Percentiles rank a stretch among this genome's conserved stretches.
Evolutionary conservation across 768 basidiomycete species (phyloP).

Genomic region (Trametes cingulata): DNA sequence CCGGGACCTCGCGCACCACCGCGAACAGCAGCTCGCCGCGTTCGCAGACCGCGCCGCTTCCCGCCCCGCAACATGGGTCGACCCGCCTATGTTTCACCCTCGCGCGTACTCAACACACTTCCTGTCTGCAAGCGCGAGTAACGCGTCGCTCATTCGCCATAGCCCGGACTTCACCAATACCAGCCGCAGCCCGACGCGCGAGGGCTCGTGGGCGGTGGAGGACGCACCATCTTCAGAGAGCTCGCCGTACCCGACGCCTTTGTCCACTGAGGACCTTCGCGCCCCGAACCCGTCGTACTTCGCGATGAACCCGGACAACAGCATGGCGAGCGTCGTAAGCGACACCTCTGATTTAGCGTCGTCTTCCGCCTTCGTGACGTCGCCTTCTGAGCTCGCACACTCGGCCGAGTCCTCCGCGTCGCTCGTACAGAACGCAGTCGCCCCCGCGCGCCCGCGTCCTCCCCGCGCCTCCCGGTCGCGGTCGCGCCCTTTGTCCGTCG

Average conservation of each 20-base stretch:
- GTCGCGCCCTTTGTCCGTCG: slow-evolving; percentile 39
- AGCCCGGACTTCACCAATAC: slow-evolving; percentile 9
- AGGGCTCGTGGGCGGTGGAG: slow-evolving; percentile 22
- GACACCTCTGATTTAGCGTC: background rate
- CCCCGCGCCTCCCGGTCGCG: slow-evolving; percentile 25
- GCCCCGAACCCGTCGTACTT: slow-evolving; percentile 26
- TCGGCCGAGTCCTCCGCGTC: slow-evolving; percentile 27
- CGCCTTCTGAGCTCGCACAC: slow-evolving; percentile 15
- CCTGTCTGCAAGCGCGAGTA: slow-evolving; percentile 23
- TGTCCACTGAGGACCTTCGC: slow-evolving; percentile 14
- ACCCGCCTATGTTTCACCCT: slow-evolving; percentile 20
- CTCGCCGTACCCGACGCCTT: slow-evolving; percentile 13
- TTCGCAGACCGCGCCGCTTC: slow-evolving; percentile 32
- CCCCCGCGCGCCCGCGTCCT: slow-evolving; percentile 20
- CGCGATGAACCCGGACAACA: slow-evolving; percentile 19
- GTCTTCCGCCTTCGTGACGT: slow-evolving; percentile 6
- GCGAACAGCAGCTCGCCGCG: slow-evolving; percentile 50
- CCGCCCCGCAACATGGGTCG: slow-evolving; percentile 28
- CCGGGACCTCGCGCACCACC: slow-evolving; percentile 64
- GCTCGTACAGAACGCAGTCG: slow-evolving; percentile 8
- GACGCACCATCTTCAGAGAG: slow-evolving; percentile 25
- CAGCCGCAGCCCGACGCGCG: slow-evolving; percentile 16
- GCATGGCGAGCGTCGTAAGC: slow-evolving; percentile 20
- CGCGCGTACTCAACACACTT: slow-evolving; percentile 10
- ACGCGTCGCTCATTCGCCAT: slow-evolving; percentile 24